These are phyloP conservation scores for Periconia digitata DNA, from an alignment of 2,329 filamentous ascomycete species.

Conservation along the genomic window DNA sequence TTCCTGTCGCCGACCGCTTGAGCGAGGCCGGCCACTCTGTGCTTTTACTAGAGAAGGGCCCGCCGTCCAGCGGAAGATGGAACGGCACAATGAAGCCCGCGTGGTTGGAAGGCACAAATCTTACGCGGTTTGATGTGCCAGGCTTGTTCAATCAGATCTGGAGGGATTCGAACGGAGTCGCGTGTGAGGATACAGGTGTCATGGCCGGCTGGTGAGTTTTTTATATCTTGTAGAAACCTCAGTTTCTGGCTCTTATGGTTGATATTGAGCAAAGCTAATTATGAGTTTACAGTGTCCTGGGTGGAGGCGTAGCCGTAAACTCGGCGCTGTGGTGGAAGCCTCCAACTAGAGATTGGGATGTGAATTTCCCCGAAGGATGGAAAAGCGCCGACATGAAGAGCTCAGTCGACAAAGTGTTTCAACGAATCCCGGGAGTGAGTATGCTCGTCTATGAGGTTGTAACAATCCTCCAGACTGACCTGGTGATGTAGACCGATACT, in stretches of 20 bases:
- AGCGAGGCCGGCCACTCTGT: slow-evolving; percentile 64
- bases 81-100: slow-evolving; percentile 59
- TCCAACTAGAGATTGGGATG: slow-evolving; percentile 65
- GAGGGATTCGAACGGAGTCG: slow-evolving; percentile 60
- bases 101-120: slow-evolving; percentile 63
- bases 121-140: slow-evolving; percentile 70
- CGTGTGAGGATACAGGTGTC: slow-evolving; percentile 66
- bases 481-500: slow-evolving; percentile 54
- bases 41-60: slow-evolving; percentile 52
- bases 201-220: slow-evolving; percentile 62
- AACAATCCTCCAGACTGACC: background rate
- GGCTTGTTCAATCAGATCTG: slow-evolving; percentile 70
- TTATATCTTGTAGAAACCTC: too few relatives aligned
- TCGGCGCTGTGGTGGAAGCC: slow-evolving; percentile 68
- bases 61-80: slow-evolving; percentile 61
- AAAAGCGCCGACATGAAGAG: slow-evolving; percentile 61
- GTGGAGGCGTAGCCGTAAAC: slow-evolving; percentile 67
- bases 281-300: slow-evolving; percentile 51
- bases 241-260: too few relatives aligned
- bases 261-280: background rate
- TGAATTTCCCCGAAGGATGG: slow-evolving; percentile 71
- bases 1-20: slow-evolving; percentile 59
- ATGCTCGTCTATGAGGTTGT: background rate
- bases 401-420: slow-evolving; percentile 62
- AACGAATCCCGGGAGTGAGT: slow-evolving; percentile 57